Base-by-base conservation (phyloP, 495 filamentous ascomycete genomes). In the Podospora anserina region DNA sequence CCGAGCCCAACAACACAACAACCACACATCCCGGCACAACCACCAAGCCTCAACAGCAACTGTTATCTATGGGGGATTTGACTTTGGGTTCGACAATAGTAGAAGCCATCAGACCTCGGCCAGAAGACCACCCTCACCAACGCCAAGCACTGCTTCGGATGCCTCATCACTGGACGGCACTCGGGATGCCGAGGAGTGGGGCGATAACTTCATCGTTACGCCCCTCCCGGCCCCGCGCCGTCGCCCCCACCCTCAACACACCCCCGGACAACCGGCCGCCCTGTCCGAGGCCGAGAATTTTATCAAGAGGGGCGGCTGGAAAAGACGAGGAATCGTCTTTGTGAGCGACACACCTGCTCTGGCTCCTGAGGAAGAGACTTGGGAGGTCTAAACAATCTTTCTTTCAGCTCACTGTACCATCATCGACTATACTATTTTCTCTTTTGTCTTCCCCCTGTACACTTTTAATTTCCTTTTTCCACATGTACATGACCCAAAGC, bases 311-410 rank as follows among this genome's bases (percentile, higher is more conserved):
- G 82, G 82, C 15, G 81, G 76, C 15, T 84, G 82, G 82, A 84
- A 84, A 75, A 73, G 82, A 23, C 67, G 78, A 20, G 82, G 82
- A 32, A 81, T 84, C 65, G 78, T 84, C 64, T 84, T 84, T 70
- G 71, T 75, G 13, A 63, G 30, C 27, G 68, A 76, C 26, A 74
- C 75, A n/a, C 63, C 62, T 9, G 54, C 61, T 39, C 53, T 70
- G 66, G 73, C 71, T 1, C 61, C 62, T 27, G 75, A 74, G 66
- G 74, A 77, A n/a, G 76, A 78, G 59, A 60, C 54, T 13, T 78
- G 73, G 34, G 72, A 78, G 76, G 75, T 54, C 34, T 73, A 54
- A 74, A 23, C 30, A 19, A 11, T 49, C 39, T 54, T 30, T 49
- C 39, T 54, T 30, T 28, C 59, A 6, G 63, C 54, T 34, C 32